A percentile compares a stretch with the other conserved stretches of the same genome.
Conservation (phyloP, 148 eudicot species). For the Fagopyrum esculentum region DNA sequence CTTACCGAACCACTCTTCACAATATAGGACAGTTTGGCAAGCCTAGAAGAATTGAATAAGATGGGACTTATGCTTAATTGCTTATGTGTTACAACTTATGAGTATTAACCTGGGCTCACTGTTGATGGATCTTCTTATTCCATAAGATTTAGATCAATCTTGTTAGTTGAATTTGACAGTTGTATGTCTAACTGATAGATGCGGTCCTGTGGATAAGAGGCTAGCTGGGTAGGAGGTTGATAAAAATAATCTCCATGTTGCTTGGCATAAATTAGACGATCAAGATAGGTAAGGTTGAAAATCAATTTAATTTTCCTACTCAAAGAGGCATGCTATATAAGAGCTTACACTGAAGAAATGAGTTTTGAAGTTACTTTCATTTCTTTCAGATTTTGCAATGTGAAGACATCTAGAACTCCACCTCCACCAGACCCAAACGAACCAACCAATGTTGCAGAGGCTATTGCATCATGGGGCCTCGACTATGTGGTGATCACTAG, state of each 20-base stretch:
- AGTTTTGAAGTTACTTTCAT: background rate
- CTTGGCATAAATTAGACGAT: too few species aligned
- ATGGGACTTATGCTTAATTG: background rate
- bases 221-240: background rate
- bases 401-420: constrained; percentile 94
- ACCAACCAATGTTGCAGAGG: constrained; percentile 88
- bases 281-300: background rate
- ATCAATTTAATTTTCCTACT: too few species aligned
- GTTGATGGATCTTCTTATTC: background rate
- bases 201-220: background rate
- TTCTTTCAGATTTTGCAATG: constrained; percentile 78
- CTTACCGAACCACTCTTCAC: too few species aligned
- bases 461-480: constrained; percentile 98
- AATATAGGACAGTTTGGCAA: too few species aligned
- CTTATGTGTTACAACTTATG: background rate
- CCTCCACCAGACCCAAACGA: constrained; percentile 98
- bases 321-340: background rate
- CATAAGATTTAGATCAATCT: background rate
- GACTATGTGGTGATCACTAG: constrained; percentile 97
- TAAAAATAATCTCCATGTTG: background rate
- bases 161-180: background rate
- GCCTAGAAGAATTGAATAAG: background rate
- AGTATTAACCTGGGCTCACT: background rate
- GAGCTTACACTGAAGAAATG: background rate
- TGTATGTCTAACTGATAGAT: background rate